phyloP scores from a whole-genome alignment of 1,139 yeast species.

The Diutina rugosa region DNA sequence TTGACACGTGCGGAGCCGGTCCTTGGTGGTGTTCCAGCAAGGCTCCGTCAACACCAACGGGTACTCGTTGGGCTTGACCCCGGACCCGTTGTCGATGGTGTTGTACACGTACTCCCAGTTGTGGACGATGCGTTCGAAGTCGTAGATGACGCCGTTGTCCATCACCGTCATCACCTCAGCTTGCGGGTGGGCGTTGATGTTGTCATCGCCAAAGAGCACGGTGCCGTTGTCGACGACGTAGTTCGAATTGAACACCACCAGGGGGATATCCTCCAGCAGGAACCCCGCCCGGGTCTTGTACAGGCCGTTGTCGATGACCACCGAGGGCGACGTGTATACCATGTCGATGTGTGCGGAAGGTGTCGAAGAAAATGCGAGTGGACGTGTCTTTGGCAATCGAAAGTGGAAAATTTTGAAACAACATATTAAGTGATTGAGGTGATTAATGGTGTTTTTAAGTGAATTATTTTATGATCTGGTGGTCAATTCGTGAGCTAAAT shows the following conservation, averaged over 20 bases:
- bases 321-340: conserved; percentile 36
- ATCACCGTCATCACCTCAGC: conserved; percentile 49
- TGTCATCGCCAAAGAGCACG: conserved; percentile 39
- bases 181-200: conserved; percentile 24
- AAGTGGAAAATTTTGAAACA: neutral
- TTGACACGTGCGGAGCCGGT: conserved; percentile 38
- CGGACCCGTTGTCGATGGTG: conserved; percentile 28
- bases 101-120: conserved; percentile 50
- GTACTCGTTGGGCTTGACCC: conserved; percentile 35
- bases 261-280: conserved; percentile 53
- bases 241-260: conserved; percentile 42
- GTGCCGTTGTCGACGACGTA: conserved; percentile 29
- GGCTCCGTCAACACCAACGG: conserved; percentile 61
- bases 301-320: conserved; percentile 62
- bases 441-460: neutral
- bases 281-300: conserved; percentile 58
- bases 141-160: conserved; percentile 54
- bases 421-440: neutral
- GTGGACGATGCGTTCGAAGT: conserved; percentile 46
- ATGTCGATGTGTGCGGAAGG: conserved; percentile 6
- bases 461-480: too few species aligned
- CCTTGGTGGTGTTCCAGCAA: conserved; percentile 45
- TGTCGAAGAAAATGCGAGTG: neutral
- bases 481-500: too few species aligned
- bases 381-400: neutral